A percentile compares a stretch with the other conserved stretches of the same genome.
Conservation (phyloP, 75 land plant species). For the Larix kaempferi region DNA sequence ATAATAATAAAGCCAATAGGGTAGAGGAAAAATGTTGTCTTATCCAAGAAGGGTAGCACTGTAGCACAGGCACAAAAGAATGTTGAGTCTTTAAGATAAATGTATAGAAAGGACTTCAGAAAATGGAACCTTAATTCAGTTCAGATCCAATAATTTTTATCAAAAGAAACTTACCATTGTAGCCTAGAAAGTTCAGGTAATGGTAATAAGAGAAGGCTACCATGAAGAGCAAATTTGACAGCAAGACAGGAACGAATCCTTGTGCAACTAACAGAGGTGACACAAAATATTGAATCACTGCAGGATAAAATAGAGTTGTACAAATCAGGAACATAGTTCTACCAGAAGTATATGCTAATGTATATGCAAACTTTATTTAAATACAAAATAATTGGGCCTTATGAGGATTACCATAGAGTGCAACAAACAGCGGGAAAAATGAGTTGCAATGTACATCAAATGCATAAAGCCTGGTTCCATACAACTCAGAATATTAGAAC, state of each 20-base stretch:
- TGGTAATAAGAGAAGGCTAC: slow-evolving; percentile 83
- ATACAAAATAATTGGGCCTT: not conserved
- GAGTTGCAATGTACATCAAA: slow-evolving; percentile 99
- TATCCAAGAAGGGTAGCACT: slow-evolving; percentile 96
- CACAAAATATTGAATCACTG: slow-evolving; percentile 93
- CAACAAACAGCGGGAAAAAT: slow-evolving; percentile 86
- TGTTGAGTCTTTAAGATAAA: not conserved
- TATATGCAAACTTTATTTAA: not conserved
- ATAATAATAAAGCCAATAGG: slow-evolving; percentile 76
- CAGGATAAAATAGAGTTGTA: slow-evolving; percentile 10
- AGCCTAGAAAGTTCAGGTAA: slow-evolving; percentile 94
- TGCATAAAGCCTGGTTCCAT: slow-evolving; percentile 70
- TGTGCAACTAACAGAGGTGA: slow-evolving; percentile 88
- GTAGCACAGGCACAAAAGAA: slow-evolving; percentile 17
- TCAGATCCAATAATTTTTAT: not conserved
- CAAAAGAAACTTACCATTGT: slow-evolving; percentile 66
- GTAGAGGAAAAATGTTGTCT: slow-evolving; percentile 91
- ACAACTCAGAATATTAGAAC: slow-evolving; percentile 4
- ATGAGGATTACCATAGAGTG: slow-evolving; percentile 77
- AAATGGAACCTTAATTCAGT: not conserved
- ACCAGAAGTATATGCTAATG: not conserved
- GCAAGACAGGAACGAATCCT: slow-evolving; percentile 73
- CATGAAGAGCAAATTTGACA: slow-evolving; percentile 90
- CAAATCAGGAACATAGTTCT: slow-evolving; percentile 13
- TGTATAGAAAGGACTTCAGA: not conserved